Conservation (phyloP, 2,329 filamentous ascomycete species). For the Biscogniauxia sp. region DNA sequence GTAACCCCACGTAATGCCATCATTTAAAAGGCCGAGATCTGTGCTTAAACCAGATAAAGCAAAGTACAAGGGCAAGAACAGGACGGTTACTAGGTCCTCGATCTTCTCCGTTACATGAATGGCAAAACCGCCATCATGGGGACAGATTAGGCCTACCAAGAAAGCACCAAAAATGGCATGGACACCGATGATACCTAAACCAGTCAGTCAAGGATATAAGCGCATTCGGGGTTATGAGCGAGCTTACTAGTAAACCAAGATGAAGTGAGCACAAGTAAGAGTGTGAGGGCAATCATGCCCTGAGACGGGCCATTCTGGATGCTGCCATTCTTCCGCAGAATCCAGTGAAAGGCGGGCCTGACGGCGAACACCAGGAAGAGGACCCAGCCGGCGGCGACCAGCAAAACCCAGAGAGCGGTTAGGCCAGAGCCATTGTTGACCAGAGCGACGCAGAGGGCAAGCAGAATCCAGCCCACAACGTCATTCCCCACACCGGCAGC, state of each 20-base stretch:
- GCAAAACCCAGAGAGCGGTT: constrained; percentile 79
- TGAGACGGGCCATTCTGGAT: constrained; percentile 88
- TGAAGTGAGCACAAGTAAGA: constrained; percentile 73
- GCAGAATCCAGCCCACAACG: constrained; percentile 84
- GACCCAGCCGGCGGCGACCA: constrained; percentile 72
- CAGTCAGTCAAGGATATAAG: constrained; percentile 26
- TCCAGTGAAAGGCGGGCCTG: constrained; percentile 71
- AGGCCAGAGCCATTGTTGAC: constrained; percentile 85
- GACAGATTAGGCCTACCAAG: constrained; percentile 83
- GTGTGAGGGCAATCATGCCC: constrained; percentile 75
- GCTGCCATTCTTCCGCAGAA: constrained; percentile 70
- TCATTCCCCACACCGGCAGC: constrained; percentile 93
- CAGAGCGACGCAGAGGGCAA: constrained; percentile 88
- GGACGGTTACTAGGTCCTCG: constrained; percentile 79
- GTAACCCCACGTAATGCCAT: constrained; percentile 84
- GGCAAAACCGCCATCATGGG: constrained; percentile 84
- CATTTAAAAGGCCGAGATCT: constrained; percentile 78
- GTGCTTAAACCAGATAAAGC: constrained; percentile 88
- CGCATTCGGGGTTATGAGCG: neutral
- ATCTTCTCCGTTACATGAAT: constrained; percentile 93
- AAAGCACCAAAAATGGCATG: constrained; percentile 96
- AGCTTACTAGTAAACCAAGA: constrained; percentile 53
- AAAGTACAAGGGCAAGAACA: constrained; percentile 91
- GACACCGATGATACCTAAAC: constrained; percentile 78
- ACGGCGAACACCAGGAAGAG: constrained; percentile 73